Evolutionary conservation across 139 green algal species (phyloP).

Genomic region (Coelastrella sp.): DNA sequence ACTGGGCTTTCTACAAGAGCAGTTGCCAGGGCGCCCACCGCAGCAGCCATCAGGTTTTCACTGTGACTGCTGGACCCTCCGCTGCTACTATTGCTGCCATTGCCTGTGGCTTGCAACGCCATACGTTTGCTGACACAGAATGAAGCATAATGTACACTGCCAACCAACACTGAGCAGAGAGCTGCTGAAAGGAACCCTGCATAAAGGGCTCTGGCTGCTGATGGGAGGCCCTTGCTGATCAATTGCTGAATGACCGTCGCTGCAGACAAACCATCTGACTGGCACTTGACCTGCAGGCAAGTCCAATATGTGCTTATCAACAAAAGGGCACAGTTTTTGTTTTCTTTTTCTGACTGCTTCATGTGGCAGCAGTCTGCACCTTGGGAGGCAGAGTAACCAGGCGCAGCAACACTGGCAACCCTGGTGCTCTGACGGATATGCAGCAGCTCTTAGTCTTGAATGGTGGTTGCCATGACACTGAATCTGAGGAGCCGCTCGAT

Average conservation of each 20-base stretch:
- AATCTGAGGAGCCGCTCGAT: too few species aligned
- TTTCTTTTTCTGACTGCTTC: too few species aligned
- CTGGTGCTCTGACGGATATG: too few species aligned
- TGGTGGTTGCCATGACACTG: too few species aligned
- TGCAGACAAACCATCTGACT: slow-evolving; percentile 56
- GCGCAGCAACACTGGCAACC: too few species aligned
- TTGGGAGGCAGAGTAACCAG: too few species aligned
- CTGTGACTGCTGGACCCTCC: not conserved
- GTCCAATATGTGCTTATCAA: too few species aligned
- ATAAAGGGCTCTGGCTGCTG: slow-evolving; percentile 55
- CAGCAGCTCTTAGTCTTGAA: too few species aligned
- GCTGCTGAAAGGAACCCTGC: slow-evolving; percentile 61
- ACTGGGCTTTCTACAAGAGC: slow-evolving; percentile 72
- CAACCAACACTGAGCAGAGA: slow-evolving; percentile 64
- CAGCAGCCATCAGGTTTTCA: slow-evolving; percentile 58
- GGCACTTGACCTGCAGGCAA: slow-evolving; percentile 64
- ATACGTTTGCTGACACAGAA: slow-evolving; percentile 53
- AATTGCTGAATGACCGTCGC: slow-evolving; percentile 55
- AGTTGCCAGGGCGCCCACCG: slow-evolving; percentile 54
- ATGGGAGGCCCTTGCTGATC: not conserved
- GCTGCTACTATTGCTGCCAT: slow-evolving; percentile 5
- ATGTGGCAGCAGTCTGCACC: too few species aligned
- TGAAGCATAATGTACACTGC: slow-evolving; percentile 67
- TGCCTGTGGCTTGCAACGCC: slow-evolving; percentile 40
- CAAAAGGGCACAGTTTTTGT: too few species aligned